phyloP scores from a whole-genome alignment of 352 stramenopile species.

The Aphanomyces astaci region DNA sequence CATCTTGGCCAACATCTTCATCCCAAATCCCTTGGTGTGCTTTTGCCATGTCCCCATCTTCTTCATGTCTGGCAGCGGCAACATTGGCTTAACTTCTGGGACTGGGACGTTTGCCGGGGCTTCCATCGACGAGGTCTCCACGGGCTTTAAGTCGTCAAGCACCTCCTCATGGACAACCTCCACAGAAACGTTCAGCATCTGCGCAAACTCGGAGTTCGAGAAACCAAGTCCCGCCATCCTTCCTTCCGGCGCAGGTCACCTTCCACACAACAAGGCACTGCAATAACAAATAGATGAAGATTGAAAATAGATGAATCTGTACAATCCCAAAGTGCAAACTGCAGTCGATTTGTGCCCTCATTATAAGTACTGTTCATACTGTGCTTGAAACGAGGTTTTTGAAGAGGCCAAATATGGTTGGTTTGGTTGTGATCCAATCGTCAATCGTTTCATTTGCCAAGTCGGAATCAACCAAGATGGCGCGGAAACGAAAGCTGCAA shows the following conservation, averaged over 20 bases:
- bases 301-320: neutral
- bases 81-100: neutral
- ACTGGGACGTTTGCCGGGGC: neutral
- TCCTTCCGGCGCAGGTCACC: neutral
- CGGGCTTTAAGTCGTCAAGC: neutral
- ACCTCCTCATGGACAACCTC: slow-evolving; percentile 4
- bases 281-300: neutral
- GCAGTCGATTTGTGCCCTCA: too few species aligned
- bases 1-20: slow-evolving; percentile 95
- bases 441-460: slow-evolving; percentile 13
- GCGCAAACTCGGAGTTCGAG: slow-evolving; percentile 19
- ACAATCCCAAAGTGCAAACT: too few species aligned
- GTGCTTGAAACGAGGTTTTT: slow-evolving; percentile 18
- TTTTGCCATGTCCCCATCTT: slow-evolving; percentile 82
- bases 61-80: slow-evolving; percentile 8
- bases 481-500: slow-evolving; percentile 22
- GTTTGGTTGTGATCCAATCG: slow-evolving; percentile 5
- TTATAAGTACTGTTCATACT: slow-evolving; percentile 7
- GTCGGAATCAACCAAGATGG: slow-evolving; percentile 13
- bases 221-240: slow-evolving; percentile 12
- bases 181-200: slow-evolving; percentile 7
- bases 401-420: slow-evolving; percentile 17
- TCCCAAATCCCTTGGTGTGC: slow-evolving; percentile 94
- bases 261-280: neutral
- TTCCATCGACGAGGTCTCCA: neutral